Evolutionary conservation across 306 rosid genomes (phyloP).

Genomic region (Castanea crenata): DNA sequence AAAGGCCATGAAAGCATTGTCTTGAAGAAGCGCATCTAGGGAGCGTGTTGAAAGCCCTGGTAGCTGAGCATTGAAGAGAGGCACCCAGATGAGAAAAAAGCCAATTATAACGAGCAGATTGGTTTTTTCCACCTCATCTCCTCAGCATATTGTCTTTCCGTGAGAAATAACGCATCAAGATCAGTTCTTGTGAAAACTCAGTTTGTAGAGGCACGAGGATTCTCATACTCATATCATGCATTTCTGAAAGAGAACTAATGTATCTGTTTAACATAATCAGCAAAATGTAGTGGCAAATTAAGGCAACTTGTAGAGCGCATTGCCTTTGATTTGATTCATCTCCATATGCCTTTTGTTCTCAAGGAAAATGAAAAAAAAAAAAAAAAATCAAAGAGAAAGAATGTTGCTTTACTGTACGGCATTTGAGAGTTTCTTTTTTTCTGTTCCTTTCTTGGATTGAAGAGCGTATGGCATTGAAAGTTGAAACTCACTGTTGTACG

Average conservation of each 20-base stretch:
- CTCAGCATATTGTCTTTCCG: slow-evolving; percentile 8
- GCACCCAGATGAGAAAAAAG: slow-evolving; percentile 18
- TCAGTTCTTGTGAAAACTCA: too few relatives aligned
- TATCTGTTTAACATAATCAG: neutral
- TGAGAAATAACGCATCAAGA: neutral
- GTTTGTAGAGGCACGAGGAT: too few relatives aligned
- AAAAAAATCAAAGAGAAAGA: slow-evolving; percentile 6
- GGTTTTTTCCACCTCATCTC: slow-evolving; percentile 34
- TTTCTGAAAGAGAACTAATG: neutral
- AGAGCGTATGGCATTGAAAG: slow-evolving; percentile 12
- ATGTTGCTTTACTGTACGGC: slow-evolving; percentile 8
- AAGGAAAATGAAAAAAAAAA: neutral
- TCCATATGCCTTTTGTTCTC: neutral
- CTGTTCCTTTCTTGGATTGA: too few relatives aligned
- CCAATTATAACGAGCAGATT: slow-evolving; percentile 14
- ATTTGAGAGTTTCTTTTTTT: neutral
- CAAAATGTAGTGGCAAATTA: neutral
- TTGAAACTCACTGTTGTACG: neutral
- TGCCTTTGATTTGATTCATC: neutral
- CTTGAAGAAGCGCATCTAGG: slow-evolving; percentile 43
- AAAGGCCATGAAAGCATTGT: slow-evolving; percentile 42
- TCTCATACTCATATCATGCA: neutral
- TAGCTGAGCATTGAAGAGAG: slow-evolving; percentile 22
- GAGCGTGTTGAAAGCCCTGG: slow-evolving; percentile 31
- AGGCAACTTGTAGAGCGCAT: neutral